A percentile compares a stretch with the other conserved stretches of the same genome.
Evolutionary conservation across 768 basidiomycete genomes (phyloP).

Genomic region (Boletus tomentosulus): DNA sequence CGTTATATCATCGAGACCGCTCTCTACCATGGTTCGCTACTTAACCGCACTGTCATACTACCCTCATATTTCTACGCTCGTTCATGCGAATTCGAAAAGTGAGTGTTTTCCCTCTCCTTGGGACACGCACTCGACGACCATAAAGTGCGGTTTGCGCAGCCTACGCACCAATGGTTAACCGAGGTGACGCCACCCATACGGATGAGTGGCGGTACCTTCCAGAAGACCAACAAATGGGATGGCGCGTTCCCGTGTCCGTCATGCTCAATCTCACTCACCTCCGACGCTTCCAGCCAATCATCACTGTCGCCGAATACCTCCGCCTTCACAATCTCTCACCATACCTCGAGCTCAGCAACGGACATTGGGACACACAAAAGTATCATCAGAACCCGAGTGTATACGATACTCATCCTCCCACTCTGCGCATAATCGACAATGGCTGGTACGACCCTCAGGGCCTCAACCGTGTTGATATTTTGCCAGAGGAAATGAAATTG

Average conservation of each 20-base stretch:
- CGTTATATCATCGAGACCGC: slow-evolving; percentile 47
- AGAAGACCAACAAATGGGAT: slow-evolving; percentile 33
- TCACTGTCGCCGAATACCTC: slow-evolving; percentile 42
- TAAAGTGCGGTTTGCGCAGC: slow-evolving; percentile 36
- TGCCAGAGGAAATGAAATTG: slow-evolving; percentile 29
- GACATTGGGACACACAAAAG: slow-evolving; percentile 34
- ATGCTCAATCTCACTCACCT: slow-evolving; percentile 44
- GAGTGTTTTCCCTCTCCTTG: neutral
- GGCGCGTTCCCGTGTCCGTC: slow-evolving; percentile 33
- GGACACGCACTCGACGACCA: neutral
- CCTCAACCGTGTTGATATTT: slow-evolving; percentile 36
- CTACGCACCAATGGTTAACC: slow-evolving; percentile 42
- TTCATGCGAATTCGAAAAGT: slow-evolving; percentile 35
- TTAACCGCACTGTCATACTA: slow-evolving; percentile 42
- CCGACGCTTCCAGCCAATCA: slow-evolving; percentile 34
- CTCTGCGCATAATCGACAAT: slow-evolving; percentile 36
- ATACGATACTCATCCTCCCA: slow-evolving; percentile 24
- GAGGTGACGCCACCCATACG: slow-evolving; percentile 39
- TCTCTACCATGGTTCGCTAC: slow-evolving; percentile 39
- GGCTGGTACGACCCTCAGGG: slow-evolving; percentile 37
- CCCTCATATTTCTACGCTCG: slow-evolving; percentile 46
- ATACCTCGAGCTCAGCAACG: slow-evolving; percentile 33
- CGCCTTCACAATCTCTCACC: slow-evolving; percentile 36
- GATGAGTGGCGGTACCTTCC: slow-evolving; percentile 41
- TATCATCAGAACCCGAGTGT: slow-evolving; percentile 32